Percentiles rank a stretch among this genome's conserved stretches.
phyloP scores from a whole-genome alignment of 352 stramenopile genomes.

The Globisporangium echinulatum region DNA sequence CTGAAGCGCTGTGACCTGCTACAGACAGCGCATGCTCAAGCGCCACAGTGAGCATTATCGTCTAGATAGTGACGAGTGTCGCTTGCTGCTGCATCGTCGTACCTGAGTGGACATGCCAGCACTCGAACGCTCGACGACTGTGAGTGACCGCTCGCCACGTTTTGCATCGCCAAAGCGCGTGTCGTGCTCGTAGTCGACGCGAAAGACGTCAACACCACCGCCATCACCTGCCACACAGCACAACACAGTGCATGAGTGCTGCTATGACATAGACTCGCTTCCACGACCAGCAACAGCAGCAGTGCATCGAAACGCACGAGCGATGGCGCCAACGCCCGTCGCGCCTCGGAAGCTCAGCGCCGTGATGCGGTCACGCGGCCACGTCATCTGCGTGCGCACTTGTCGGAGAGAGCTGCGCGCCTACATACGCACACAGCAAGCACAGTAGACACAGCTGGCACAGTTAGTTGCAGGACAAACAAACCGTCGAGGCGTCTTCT shows the following conservation, averaged over 20 bases:
- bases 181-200: conserved; percentile 1
- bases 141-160: conserved; percentile 4
- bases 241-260: neutral
- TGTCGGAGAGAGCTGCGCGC: conserved; percentile 1
- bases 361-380: conserved; percentile 16
- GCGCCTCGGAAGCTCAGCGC: conserved; percentile 20
- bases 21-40: neutral
- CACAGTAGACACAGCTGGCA: too few species aligned
- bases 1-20: conserved; percentile 11
- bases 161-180: conserved; percentile 1
- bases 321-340: conserved; percentile 26
- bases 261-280: too few species aligned
- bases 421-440: neutral
- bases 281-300: too few species aligned
- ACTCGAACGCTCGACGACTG: neutral
- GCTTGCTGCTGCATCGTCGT: neutral
- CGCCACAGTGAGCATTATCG: too few species aligned
- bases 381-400: neutral
- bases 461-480: too few species aligned
- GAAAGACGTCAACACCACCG: conserved; percentile 8
- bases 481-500: too few species aligned
- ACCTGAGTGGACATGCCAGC: conserved; percentile 1
- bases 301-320: conserved; percentile 15
- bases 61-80: neutral
- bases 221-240: conserved; percentile 1